Evolutionary conservation across 805 yeast genomes (phyloP), one percentile per base, ranked within the genome.

Genomic region (Starmerella sirachaensis): DNA sequence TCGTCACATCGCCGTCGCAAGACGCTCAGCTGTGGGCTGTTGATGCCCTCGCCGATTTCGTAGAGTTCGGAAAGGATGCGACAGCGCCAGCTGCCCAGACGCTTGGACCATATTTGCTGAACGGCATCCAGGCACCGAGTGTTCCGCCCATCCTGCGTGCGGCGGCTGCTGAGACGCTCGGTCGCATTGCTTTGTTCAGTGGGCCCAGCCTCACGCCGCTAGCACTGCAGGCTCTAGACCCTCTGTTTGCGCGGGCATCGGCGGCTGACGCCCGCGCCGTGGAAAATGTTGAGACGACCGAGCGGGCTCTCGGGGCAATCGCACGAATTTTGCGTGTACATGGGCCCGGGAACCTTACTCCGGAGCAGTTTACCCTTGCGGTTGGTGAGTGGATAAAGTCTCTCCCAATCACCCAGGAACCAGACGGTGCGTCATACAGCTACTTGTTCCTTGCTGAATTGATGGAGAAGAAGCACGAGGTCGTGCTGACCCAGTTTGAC

Each of bases 231-330:
- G 69, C 84, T n/a, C 63, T 88, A 46, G 83, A 76, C 46, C 74
- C 83, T 14, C 68, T 91, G 58, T 70, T 79, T 52, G 76, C 76
- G 48, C 71, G 84, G 61, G 70, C 78, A 14, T 65, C 73, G 27
- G 74, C 75, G 18, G 85, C 94, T 7, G 93, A 83, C 47, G 78
- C 94, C 2, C 75, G 81, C 45, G 72, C 76, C n/a, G 93, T 82
- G 29, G 94, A 81, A 40, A 84, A 84, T 52, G 59, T 81, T 28
- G 70, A 70, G 39, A 93, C 96, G 5, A 85, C 96, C 2, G 98
- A 91, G 58, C 80, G 79, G 53, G 78, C 84, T 10, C 66, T 78
- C 41, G 71, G 82, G 4, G 74, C 96, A 1, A 77, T 91, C 46
- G 88, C 96, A 24, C 83, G 83, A 57, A 72, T 88, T 8, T 66